Evolutionary conservation across 805 yeast genomes (phyloP).

Genomic region (Teunomyces gatunensis): DNA sequence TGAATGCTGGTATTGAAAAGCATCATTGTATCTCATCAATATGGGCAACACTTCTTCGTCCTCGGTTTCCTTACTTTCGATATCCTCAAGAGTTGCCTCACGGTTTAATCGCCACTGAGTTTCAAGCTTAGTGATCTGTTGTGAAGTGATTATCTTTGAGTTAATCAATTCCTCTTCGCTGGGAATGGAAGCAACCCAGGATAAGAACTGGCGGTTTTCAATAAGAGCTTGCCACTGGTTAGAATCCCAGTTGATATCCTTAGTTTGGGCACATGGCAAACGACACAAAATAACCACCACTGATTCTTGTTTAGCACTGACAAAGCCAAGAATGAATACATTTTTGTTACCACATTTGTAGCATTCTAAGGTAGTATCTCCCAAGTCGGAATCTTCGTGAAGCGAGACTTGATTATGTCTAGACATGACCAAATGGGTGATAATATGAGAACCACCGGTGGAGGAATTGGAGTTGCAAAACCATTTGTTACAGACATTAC

Average conservation of each 20-base stretch:
- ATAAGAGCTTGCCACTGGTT: conserved; percentile 84
- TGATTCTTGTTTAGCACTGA: conserved; percentile 80
- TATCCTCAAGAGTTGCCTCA: conserved; percentile 68
- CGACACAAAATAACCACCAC: conserved; percentile 87
- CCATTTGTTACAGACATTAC: conserved; percentile 80
- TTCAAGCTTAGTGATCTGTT: conserved; percentile 71
- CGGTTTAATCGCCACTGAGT: conserved; percentile 76
- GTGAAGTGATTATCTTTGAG: conserved; percentile 54
- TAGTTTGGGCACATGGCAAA: conserved; percentile 78
- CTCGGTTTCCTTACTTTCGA: conserved; percentile 46
- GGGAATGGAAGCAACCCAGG: conserved; percentile 81
- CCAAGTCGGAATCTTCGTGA: conserved; percentile 78
- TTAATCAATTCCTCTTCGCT: conserved; percentile 57
- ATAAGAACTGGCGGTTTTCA: conserved; percentile 70
- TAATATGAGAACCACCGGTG: conserved; percentile 71
- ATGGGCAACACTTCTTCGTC: conserved; percentile 69
- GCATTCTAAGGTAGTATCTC: conserved; percentile 86
- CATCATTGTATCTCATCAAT: conserved; percentile 74
- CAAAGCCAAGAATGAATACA: conserved; percentile 79
- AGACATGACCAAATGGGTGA: conserved; percentile 79
- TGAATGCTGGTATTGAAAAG: conserved; percentile 78
- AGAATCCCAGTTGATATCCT: conserved; percentile 82
- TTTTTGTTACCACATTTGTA: conserved; percentile 85
- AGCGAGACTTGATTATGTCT: conserved; percentile 72
- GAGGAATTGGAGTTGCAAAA: conserved; percentile 74